Evolutionary conservation across 768 basidiomycete genomes (phyloP).

Genomic region (Boletus subcaerulescens): DNA sequence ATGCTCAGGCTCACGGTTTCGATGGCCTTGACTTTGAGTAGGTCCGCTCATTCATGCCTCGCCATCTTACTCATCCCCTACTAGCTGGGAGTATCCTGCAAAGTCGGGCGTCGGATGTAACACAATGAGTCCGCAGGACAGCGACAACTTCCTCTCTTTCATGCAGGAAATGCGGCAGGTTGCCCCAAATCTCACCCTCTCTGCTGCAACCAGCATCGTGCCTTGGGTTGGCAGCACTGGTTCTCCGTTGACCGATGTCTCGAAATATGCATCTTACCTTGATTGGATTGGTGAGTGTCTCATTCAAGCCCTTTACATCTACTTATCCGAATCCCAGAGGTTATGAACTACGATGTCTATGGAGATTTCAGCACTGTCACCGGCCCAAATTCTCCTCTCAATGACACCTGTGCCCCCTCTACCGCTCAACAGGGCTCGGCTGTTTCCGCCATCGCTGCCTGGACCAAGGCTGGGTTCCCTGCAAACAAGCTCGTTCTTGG

Average conservation of each 20-base stretch:
- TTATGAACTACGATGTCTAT: constrained; percentile 73
- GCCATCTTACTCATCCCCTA: neutral
- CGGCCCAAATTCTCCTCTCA: constrained; percentile 83
- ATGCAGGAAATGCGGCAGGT: constrained; percentile 63
- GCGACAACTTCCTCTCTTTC: constrained; percentile 76
- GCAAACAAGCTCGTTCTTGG: constrained; percentile 72
- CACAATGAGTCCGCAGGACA: constrained; percentile 56
- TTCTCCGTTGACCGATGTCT: constrained; percentile 56
- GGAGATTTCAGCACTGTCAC: constrained; percentile 52
- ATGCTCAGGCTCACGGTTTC: constrained; percentile 49
- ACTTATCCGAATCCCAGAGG: constrained; percentile 39
- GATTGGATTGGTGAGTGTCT: constrained; percentile 62
- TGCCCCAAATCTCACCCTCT: constrained; percentile 59
- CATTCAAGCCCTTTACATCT: neutral
- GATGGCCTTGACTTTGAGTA: constrained; percentile 72
- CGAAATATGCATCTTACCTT: constrained; percentile 61
- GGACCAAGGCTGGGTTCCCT: constrained; percentile 80
- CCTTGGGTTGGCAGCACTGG: constrained; percentile 66
- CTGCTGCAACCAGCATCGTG: constrained; percentile 63
- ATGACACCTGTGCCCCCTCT: constrained; percentile 67
- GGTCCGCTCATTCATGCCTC: constrained; percentile 17
- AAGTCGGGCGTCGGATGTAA: constrained; percentile 71
- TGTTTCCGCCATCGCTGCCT: constrained; percentile 64
- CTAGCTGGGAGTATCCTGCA: constrained; percentile 88
- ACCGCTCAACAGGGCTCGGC: constrained; percentile 71